Conservation (phyloP, 176 grass and related monocot genomes). For the Eleusine indica region DNA sequence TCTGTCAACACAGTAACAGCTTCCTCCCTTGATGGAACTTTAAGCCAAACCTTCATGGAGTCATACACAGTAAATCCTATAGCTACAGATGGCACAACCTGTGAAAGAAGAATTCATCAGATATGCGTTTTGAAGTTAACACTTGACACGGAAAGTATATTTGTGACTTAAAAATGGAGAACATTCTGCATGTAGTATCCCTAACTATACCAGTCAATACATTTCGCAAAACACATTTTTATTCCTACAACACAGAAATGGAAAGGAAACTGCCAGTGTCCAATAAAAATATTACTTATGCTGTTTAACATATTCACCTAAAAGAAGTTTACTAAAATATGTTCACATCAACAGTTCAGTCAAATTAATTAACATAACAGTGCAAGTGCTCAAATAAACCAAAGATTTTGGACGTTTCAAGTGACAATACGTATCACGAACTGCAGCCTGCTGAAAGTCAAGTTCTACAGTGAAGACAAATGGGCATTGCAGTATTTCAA, state of each 20-base stretch:
- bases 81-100: slow-evolving; percentile 93
- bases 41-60: slow-evolving; percentile 80
- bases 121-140: slow-evolving; percentile 10
- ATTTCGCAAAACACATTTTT: background rate
- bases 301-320: background rate
- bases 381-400: slow-evolving; percentile 12
- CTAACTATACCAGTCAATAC: slow-evolving; percentile 18
- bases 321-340: slow-evolving; percentile 18
- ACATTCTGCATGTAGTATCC: background rate
- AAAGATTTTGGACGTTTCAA: slow-evolving; percentile 1
- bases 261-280: background rate
- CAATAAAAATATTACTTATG: slow-evolving; percentile 6
- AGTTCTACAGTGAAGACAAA: slow-evolving; percentile 28
- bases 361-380: slow-evolving; percentile 5
- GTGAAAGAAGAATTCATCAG: slow-evolving; percentile 19
- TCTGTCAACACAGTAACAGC: slow-evolving; percentile 53
- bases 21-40: slow-evolving; percentile 86
- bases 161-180: background rate
- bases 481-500: slow-evolving; percentile 31
- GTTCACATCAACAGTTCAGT: slow-evolving; percentile 3
- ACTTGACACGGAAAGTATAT: background rate
- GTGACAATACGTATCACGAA: slow-evolving; percentile 7
- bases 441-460: slow-evolving; percentile 17
- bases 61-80: slow-evolving; percentile 97
- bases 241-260: background rate